phyloP scores from a whole-genome alignment of 352 stramenopile genomes.

The Phytophthora podocarpi region DNA sequence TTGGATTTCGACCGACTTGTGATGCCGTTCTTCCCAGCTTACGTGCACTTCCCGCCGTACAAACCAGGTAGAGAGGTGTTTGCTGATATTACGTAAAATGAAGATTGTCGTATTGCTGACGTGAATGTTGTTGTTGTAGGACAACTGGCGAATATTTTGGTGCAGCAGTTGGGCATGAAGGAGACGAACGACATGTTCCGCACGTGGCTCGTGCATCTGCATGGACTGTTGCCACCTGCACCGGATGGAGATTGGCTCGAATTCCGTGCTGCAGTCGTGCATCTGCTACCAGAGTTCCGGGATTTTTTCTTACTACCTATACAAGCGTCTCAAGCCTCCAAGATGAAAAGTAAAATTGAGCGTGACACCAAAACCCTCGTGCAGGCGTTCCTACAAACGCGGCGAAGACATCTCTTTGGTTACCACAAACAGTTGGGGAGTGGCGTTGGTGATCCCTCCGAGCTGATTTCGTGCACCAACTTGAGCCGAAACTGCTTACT shows the following conservation, averaged over 20 bases:
- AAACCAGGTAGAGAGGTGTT: slow-evolving; percentile 41
- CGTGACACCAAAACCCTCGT: slow-evolving; percentile 43
- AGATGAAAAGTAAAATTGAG: slow-evolving; percentile 41
- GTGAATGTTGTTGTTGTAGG: slow-evolving; percentile 26
- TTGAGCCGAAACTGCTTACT: slow-evolving; percentile 72
- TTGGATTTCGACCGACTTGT: slow-evolving; percentile 65
- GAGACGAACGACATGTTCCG: slow-evolving; percentile 49
- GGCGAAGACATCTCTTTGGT: slow-evolving; percentile 64
- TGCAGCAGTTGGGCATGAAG: slow-evolving; percentile 55
- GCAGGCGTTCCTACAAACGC: slow-evolving; percentile 48
- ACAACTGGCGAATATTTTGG: slow-evolving; percentile 65
- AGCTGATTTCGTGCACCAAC: slow-evolving; percentile 64
- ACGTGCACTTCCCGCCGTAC: slow-evolving; percentile 67
- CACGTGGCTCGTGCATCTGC: slow-evolving; percentile 57
- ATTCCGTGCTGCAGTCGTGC: slow-evolving; percentile 56
- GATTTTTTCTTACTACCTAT: slow-evolving; percentile 20
- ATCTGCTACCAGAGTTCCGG: slow-evolving; percentile 63
- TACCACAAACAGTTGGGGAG: slow-evolving; percentile 52
- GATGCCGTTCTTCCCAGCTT: slow-evolving; percentile 53
- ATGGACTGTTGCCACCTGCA: slow-evolving; percentile 45
- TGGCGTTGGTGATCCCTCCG: slow-evolving; percentile 25
- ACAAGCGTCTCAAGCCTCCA: slow-evolving; percentile 9
- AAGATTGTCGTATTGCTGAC: neutral
- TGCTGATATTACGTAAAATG: neutral
- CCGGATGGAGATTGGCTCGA: slow-evolving; percentile 71